phyloP scores from a whole-genome alignment of 768 basidiomycete species.

The Tulasnella sp. region DNA sequence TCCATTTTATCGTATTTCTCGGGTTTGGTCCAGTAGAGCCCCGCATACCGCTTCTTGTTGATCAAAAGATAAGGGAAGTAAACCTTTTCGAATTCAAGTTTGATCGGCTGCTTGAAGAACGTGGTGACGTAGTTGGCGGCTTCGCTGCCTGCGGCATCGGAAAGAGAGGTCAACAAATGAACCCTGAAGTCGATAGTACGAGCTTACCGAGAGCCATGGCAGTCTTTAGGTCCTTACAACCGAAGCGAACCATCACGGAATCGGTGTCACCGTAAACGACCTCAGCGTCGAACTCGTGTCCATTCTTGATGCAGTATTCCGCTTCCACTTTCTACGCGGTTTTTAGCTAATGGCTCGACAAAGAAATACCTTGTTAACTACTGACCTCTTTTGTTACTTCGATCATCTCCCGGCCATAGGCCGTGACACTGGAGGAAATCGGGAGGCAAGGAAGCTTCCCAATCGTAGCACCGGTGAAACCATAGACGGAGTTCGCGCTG shows the following conservation, averaged over 20 bases:
- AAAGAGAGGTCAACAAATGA: not conserved
- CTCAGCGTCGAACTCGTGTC: constrained; percentile 73
- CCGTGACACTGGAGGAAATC: constrained; percentile 89
- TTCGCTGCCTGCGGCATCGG: constrained; percentile 51
- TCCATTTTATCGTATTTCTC: constrained; percentile 99
- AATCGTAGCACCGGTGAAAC: constrained; percentile 95
- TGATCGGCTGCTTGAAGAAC: constrained; percentile 91
- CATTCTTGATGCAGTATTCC: constrained; percentile 75
- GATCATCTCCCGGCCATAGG: constrained; percentile 98
- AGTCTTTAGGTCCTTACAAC: constrained; percentile 67
- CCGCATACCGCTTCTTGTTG: constrained; percentile 97
- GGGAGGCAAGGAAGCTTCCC: constrained; percentile 92
- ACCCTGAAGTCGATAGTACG: not conserved
- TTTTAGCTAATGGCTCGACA: not conserved
- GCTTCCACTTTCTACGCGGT: constrained; percentile 66
- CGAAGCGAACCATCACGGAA: constrained; percentile 98
- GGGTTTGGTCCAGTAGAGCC: constrained; percentile 89
- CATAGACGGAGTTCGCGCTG: constrained; percentile 97
- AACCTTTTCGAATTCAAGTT: constrained; percentile 98
- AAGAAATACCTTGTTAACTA: not conserved
- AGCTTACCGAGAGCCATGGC: constrained; percentile 82
- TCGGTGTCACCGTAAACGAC: constrained; percentile 99
- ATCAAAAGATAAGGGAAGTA: constrained; percentile 98
- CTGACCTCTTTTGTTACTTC: constrained; percentile 82
- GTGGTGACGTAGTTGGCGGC: constrained; percentile 83